Evolutionary conservation across 805 yeast species (phyloP).

Genomic region (Kuraishia floccosa): DNA sequence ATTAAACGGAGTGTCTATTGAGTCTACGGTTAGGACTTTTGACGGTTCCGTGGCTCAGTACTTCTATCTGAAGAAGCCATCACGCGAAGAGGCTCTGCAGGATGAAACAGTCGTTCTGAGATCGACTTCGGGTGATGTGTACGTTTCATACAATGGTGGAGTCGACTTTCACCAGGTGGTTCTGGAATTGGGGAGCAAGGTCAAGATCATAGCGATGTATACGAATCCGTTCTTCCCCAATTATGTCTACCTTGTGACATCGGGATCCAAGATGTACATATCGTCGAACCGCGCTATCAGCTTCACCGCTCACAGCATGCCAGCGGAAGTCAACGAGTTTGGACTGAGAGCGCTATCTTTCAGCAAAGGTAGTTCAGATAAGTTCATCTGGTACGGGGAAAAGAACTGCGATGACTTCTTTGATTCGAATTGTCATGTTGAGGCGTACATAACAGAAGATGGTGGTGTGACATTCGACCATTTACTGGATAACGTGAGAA

Average conservation of each 20-base stretch:
- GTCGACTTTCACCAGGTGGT: conserved; percentile 23
- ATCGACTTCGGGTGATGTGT: conserved; percentile 39
- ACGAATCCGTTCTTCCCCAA: conserved; percentile 53
- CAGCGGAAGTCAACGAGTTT: conserved; percentile 31
- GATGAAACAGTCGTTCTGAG: conserved; percentile 59
- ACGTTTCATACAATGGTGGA: conserved; percentile 67
- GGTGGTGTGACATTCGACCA: conserved; percentile 53
- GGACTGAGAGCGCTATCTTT: conserved; percentile 39
- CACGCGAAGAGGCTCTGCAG: conserved; percentile 21
- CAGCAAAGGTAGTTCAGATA: conserved; percentile 41
- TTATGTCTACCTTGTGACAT: conserved; percentile 42
- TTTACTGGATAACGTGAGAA: conserved; percentile 38
- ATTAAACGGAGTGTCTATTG: background rate
- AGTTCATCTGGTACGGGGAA: conserved; percentile 63
- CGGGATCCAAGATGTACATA: conserved; percentile 34
- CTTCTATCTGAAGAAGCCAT: conserved; percentile 43
- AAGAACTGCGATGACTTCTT: conserved; percentile 37
- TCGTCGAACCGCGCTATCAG: conserved; percentile 61
- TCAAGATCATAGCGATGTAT: conserved; percentile 39
- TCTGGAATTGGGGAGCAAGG: conserved; percentile 19
- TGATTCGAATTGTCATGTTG: conserved; percentile 37
- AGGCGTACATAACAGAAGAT: conserved; percentile 54
- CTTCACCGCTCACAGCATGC: conserved; percentile 36
- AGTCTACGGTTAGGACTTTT: conserved; percentile 22
- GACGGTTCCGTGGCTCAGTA: conserved; percentile 44